Evolutionary conservation across 805 yeast species (phyloP), one percentile per base, ranked within the genome.

Genomic region (Saturnispora zaruensis): DNA sequence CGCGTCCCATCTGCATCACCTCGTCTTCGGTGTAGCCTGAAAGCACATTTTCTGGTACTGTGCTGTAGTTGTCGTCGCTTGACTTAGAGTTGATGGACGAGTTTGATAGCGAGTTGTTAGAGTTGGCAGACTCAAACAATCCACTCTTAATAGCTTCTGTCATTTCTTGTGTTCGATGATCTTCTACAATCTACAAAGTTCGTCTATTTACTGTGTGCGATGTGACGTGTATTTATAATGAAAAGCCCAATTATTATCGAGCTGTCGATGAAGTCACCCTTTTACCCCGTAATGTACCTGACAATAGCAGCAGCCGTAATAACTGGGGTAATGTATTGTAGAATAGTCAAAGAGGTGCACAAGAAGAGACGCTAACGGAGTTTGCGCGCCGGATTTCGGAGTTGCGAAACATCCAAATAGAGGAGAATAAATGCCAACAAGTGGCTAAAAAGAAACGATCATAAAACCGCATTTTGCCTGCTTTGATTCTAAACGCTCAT

Each of bases 1-100:
- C 74, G 55, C 84, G 70, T 37, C 87, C 87, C 86, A 82, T 81
- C 52, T 73, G 75, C 78, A 77, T 78, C 6, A 78, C 84, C 59
- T 81, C 84, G 24, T 74, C 75, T 54, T 79, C 81, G 16, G 80
- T 64, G 57, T 82, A 81, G 59, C 78, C 79, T 2, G 77, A 63
- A 50, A 81, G 65, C 47, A 79, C 74, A 56, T 81, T 81, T 26
- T 66, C 67, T 6, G 14, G 6, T 8, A 4, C 14, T 11, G 23
- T 7, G 8, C 23, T 9, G 13, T n/a, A 16, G 9, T 36, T 20
- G 9, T 36, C 40, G 21, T 36, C 40, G 20, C 20, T 36, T n/a
- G 40, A 36, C 21, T 36, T 36, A 7, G 40, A n/a, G 40, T 36
- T 36, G 23, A 36, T n/a, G 4, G 40, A 36, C n/a, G 28, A 38